Evolutionary conservation across 305 asterid species (phyloP).

Genomic region (Fraxinus sp.): DNA sequence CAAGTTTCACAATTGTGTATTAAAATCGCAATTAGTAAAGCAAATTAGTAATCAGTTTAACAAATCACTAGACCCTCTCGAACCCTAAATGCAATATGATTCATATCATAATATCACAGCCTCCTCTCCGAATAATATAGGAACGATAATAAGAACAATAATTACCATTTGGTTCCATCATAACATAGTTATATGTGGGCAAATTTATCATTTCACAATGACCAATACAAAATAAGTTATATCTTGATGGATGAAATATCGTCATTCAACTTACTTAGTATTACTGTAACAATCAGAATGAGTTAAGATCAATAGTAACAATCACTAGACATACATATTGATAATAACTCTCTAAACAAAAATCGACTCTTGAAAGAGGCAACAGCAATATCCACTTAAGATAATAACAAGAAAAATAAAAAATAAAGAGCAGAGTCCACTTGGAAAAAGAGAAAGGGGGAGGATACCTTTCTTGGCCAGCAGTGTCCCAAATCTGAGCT

Average conservation of each 20-base stretch:
- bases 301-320: neutral
- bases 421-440: neutral
- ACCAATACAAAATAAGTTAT: neutral
- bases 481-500: constrained; percentile 88
- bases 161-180: neutral
- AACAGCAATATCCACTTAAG: neutral
- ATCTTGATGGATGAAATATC: neutral
- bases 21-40: neutral
- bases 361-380: neutral
- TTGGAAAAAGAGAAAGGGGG: neutral
- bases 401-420: neutral
- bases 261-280: neutral
- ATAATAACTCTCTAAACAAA: neutral
- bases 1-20: neutral
- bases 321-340: neutral
- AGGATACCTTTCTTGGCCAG: constrained; percentile 69
- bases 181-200: neutral
- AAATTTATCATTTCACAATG: neutral
- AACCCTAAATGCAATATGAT: neutral
- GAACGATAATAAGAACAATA: neutral
- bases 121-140: neutral
- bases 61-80: neutral
- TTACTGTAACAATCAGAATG: neutral
- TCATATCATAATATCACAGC: neutral
- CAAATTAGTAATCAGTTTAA: neutral